A percentile compares a stretch with the other conserved stretches of the same genome.
phyloP scores from a whole-genome alignment of 2,329 filamentous ascomycete genomes.

The Polychaeton citri region DNA sequence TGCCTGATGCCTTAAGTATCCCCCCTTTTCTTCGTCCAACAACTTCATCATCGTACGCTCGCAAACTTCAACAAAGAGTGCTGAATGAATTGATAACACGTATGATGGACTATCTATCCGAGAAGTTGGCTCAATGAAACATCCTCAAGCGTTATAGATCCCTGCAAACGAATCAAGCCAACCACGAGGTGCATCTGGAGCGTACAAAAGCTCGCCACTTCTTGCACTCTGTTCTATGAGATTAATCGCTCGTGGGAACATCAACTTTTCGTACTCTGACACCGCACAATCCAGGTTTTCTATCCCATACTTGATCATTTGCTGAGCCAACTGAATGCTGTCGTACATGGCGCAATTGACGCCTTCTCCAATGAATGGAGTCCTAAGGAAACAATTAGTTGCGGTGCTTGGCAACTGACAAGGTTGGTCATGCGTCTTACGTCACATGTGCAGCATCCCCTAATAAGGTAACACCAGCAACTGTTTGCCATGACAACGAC shows the following conservation, averaged over 20 bases:
- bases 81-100: too few relatives aligned
- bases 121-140: too few relatives aligned
- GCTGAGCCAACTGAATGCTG: conserved; percentile 34
- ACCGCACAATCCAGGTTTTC: conserved; percentile 14
- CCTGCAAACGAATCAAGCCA: too few relatives aligned
- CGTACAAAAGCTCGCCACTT: conserved; percentile 7
- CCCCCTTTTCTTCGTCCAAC: too few relatives aligned
- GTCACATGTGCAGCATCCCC: conserved; percentile 52
- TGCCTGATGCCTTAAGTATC: too few relatives aligned
- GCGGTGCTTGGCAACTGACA: too few relatives aligned
- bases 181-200: conserved; percentile 9
- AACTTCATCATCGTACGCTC: too few relatives aligned
- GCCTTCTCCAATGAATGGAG: conserved; percentile 46
- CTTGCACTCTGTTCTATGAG: conserved; percentile 5
- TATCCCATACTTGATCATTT: conserved; percentile 23
- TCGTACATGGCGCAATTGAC: conserved; percentile 47
- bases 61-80: too few relatives aligned
- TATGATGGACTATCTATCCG: too few relatives aligned
- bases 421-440: too few relatives aligned
- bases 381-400: too few relatives aligned
- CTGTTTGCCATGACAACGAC: conserved; percentile 32
- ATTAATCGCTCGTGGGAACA: conserved; percentile 16
- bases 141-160: too few relatives aligned
- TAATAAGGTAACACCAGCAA: conserved; percentile 38
- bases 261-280: conserved; percentile 18